These are phyloP conservation scores for Aureobasidium sp. DNA, from an alignment of 2,329 filamentous ascomycete species.

Conservation along the genomic window DNA sequence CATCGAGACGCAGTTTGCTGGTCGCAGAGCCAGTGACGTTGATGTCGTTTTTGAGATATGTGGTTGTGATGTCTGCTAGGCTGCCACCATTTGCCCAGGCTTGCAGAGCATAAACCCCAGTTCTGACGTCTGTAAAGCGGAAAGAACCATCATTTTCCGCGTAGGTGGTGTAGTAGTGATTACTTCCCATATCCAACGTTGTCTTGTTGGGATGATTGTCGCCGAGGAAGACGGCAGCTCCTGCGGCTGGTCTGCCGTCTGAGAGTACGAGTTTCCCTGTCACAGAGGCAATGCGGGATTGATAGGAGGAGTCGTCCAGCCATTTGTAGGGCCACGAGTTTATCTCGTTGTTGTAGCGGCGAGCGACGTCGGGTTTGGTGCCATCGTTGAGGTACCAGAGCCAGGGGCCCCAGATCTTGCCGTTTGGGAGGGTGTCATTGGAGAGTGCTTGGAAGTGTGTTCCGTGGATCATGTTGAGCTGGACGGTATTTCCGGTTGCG, in stretches of 20 bases:
- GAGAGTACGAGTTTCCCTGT: constrained; percentile 5
- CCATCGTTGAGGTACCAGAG: constrained; percentile 28
- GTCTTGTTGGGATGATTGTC: constrained; percentile 9
- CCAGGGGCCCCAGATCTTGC: constrained; percentile 32
- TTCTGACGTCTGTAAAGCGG: constrained; percentile 9
- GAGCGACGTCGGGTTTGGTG: background rate
- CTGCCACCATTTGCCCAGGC: constrained; percentile 13
- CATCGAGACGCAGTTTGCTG: background rate
- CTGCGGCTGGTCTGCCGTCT: constrained; percentile 10
- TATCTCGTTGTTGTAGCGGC: constrained; percentile 4
- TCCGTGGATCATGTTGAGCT: constrained; percentile 49
- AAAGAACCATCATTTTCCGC: constrained; percentile 8
- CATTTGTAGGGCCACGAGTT: constrained; percentile 13
- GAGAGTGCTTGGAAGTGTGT: constrained; percentile 38
- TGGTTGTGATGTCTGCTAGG: constrained; percentile 3
- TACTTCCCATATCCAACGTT: background rate
- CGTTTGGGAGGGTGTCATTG: constrained; percentile 30
- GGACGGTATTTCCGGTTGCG: constrained; percentile 42
- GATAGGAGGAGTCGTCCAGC: constrained; percentile 4
- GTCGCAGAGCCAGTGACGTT: background rate
- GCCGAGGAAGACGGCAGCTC: constrained; percentile 9
- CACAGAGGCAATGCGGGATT: constrained; percentile 9
- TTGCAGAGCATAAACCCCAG: constrained; percentile 6
- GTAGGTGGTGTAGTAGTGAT: constrained; percentile 14
- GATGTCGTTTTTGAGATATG: constrained; percentile 8